Conservation (phyloP, 2,329 filamentous ascomycete genomes). For the Alternaria arbusti region DNA sequence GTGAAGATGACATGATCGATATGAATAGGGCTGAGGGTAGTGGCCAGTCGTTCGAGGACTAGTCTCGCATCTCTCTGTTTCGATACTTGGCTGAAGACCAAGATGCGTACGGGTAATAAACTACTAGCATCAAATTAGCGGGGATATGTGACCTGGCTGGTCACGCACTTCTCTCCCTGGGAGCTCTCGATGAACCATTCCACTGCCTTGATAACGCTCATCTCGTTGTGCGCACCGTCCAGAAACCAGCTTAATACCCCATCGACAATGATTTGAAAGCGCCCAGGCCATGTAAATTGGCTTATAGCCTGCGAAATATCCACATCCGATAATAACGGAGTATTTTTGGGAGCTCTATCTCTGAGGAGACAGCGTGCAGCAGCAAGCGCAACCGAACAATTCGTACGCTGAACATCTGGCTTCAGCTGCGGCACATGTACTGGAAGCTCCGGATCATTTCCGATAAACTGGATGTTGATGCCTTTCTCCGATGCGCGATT, state of each 20-base stretch:
- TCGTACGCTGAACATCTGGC: constrained; percentile 15
- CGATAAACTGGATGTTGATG: constrained; percentile 11
- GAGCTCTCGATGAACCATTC: constrained; percentile 18
- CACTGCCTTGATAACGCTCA: constrained; percentile 17
- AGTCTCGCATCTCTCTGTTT: not conserved
- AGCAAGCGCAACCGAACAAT: constrained; percentile 20
- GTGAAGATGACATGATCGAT: constrained; percentile 4
- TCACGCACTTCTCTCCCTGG: not conserved
- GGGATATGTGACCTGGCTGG: not conserved
- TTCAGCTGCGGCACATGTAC: constrained; percentile 7
- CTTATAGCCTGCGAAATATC: not conserved
- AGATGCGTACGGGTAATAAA: not conserved
- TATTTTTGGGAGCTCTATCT: not conserved
- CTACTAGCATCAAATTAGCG: not conserved
- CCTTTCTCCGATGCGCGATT: constrained; percentile 19
- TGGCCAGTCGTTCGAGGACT: not conserved
- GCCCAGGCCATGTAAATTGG: not conserved
- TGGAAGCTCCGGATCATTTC: constrained; percentile 13
- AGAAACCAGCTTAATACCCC: constrained; percentile 9
- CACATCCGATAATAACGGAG: not conserved
- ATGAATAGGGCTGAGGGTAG: not conserved
- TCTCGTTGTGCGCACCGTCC: constrained; percentile 23
- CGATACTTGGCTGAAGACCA: constrained; percentile 3
- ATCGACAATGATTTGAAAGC: not conserved
- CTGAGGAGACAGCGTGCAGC: not conserved